Percentiles rank a stretch among this genome's conserved stretches.
Conservation (phyloP, 352 stramenopile genomes). For the Globisporangium lucens region DNA sequence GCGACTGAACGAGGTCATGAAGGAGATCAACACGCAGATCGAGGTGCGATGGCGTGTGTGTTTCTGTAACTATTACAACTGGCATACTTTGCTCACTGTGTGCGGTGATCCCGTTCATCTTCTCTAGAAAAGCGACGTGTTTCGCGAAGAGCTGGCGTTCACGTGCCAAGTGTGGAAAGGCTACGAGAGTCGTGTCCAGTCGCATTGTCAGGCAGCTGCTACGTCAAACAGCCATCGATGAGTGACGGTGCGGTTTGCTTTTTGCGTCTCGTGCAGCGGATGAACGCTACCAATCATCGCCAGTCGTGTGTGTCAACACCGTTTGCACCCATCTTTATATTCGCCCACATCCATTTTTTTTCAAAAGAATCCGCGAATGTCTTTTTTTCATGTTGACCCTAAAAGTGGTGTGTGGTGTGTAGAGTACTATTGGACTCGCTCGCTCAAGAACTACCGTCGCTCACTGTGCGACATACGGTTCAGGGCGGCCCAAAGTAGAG, state of each 20-base stretch:
- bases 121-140: conserved; percentile 71
- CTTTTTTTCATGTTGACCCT: background rate
- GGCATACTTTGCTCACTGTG: background rate
- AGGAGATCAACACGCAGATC: conserved; percentile 84
- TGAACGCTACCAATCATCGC: background rate
- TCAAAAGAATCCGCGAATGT: background rate
- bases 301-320: background rate
- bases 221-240: conserved; percentile 6
- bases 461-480: conserved; percentile 2
- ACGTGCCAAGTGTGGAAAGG: conserved; percentile 83
- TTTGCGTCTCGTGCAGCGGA: background rate
- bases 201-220: conserved; percentile 42
- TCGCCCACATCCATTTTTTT: background rate
- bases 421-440: background rate
- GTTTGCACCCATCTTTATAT: background rate
- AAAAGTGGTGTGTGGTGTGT: background rate
- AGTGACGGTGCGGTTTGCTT: background rate
- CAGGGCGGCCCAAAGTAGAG: conserved; percentile 27
- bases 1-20: conserved; percentile 76
- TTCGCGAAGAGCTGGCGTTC: conserved; percentile 65
- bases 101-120: background rate
- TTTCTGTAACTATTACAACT: background rate
- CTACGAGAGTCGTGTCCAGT: conserved; percentile 79
- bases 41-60: conserved; percentile 45
- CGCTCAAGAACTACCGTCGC: background rate